Base-by-base conservation (phyloP, 2,329 filamentous ascomycete species). In the Monosporascus sp. region DNA sequence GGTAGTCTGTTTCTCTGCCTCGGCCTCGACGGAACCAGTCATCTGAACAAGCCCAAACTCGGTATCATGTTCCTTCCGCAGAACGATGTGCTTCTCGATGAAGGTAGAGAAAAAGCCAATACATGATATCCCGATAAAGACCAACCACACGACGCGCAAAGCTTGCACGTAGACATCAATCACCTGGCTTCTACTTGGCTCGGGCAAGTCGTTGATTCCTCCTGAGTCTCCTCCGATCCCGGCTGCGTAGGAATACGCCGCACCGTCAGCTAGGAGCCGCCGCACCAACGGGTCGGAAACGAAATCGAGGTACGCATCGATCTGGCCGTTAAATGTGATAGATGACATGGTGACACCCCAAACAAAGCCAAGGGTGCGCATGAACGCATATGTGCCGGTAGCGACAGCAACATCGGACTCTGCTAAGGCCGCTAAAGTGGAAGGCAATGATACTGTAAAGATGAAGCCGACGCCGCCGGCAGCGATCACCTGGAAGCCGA, bases 381-480 rank as follows among this genome's bases (percentile, higher is more conserved):
- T 63, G 58, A 74, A 76, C 3, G 61, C 57, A 54, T 64, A 69
- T 55, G 71, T 70, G 14, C 63, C 63, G 3, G 64, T 64, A 0
- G 68, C 66, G 15, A 60, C 55, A 3, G 63, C 60, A 0, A 63
- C 58, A 35, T 71, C 65, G 5, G 51, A 50, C 20, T 68, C 65
- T 1, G 55, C 22, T 2, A 67, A 47, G 0, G 60, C 43, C 6
- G 68, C 71, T 56, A 71, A 68, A 15, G 69, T 67, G 0, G 72
- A 68, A 2, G 72, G 67, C 4, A 70, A 65, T 18, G 72, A 60
- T 5, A 65, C 62, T 14, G 68, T 66, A 41, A 73, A 65, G 2
- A 75, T 55, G 1, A 75, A 59, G 3, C 73, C 74, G 11, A 68
- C 55, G 0, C 74, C 74, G 7, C 65, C 54, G 1, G 70, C 69